Evolutionary conservation across 805 yeast species (phyloP), one percentile per base, ranked within the genome.

Genomic region (Metschnikowia orientalis): DNA sequence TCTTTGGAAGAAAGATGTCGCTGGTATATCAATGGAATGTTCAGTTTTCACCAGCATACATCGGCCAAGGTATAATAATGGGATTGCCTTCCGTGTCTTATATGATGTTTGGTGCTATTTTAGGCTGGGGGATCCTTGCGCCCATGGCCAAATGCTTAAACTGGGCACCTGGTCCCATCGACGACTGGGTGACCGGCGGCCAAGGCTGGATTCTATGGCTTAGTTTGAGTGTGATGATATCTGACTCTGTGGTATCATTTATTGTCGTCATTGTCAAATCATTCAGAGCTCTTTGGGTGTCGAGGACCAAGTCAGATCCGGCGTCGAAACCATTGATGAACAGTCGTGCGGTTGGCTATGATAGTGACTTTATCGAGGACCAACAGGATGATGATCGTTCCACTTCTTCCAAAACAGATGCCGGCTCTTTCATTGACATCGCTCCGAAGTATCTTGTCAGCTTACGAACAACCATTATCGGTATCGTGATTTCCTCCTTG

Each of bases 141-240:
- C 97, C 97, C 3, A 38, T 85, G 38, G 78, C 94, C 1, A 71
- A 80, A 37, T 43, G 63, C 34, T 55, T 62, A 40, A 82, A 79
- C 4, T 92, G 97, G 97, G 95, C 95, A 0, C 79, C 88, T 0
- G 95, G 95, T 0, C 80, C 79, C 3, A 76, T 86, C 2, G 92
- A 83, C 52, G 95, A 88, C 59, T 92, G 97, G 97, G 80, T 84
- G 48, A 71, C 75, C 16, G 97, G 97, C 3, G 84, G 89, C 1
- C 96, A 90, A 53, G 98, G 97, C 5, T 90, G 98, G 98, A 86
- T 92, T 35, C 67, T 90, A 54, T 90, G 98, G 98, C 68, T 88
- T 34, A 79, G 94, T 54, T 69, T 90, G 45, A 80, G 96, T 15
- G 87, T 89, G 30, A 90, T 90, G 98, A 86, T 90, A 12, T 79